Percentiles rank a stretch among this genome's conserved stretches.
These are phyloP conservation scores for Penicillium arizonense DNA, from an alignment of 495 filamentous ascomycete genomes.

Conservation along the genomic window DNA sequence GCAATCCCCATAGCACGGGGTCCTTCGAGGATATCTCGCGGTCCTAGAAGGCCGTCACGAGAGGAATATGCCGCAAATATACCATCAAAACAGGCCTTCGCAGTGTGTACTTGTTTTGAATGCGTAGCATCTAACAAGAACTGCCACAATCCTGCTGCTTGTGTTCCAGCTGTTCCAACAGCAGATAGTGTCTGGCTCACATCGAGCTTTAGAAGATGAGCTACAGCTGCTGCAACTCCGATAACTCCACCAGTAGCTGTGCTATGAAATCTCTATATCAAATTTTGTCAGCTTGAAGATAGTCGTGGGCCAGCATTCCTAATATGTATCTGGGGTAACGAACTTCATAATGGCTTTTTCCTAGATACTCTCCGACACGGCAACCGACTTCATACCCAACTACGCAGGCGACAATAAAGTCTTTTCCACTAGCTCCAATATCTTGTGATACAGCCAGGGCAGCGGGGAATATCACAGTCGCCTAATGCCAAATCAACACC, in stretches of 20 bases:
- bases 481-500: slow-evolving; percentile 12
- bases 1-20: slow-evolving; percentile 31
- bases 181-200: slow-evolving; percentile 24
- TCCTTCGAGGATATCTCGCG: slow-evolving; percentile 36
- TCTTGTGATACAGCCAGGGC: slow-evolving; percentile 37
- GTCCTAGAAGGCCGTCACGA: slow-evolving; percentile 27
- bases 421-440: slow-evolving; percentile 25
- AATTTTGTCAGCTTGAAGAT: neutral
- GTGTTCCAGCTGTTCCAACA: slow-evolving; percentile 36
- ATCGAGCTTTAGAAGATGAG: slow-evolving; percentile 26
- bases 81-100: slow-evolving; percentile 35
- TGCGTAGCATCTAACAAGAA: slow-evolving; percentile 36
- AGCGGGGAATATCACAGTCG: slow-evolving; percentile 34
- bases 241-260: slow-evolving; percentile 35
- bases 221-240: slow-evolving; percentile 30
- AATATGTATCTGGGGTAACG: neutral
- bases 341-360: slow-evolving; percentile 34
- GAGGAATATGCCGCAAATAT: slow-evolving; percentile 36
- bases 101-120: slow-evolving; percentile 40
- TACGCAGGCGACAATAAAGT: slow-evolving; percentile 36
- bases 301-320: neutral
- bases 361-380: slow-evolving; percentile 31
- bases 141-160: slow-evolving; percentile 38
- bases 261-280: slow-evolving; percentile 28
- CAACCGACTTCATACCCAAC: slow-evolving; percentile 38